Base-by-base conservation (phyloP, 192 early-diverging fungal genomes). In the Obelidium mucronatum region DNA sequence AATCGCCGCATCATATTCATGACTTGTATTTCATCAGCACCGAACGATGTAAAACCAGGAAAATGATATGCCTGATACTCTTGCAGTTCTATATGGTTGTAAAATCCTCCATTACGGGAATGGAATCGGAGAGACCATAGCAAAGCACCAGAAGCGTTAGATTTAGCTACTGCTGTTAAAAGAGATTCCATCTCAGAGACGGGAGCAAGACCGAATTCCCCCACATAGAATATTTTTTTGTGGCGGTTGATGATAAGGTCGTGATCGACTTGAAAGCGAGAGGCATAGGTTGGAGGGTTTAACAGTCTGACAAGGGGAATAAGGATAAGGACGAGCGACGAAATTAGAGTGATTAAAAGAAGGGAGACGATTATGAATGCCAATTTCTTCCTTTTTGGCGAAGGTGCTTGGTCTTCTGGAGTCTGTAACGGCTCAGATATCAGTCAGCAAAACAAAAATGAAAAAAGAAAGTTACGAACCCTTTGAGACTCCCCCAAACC, bases 101-200 rank as follows among this genome's bases (percentile, higher is more conserved):
- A 85, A 63, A 81, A 83, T 39, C 85, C 85, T 8, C 82, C 86
- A n/a, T 75, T 51, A 39, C 78, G 28, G 4, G 78, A 67, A 39
- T 77, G 79, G 67, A 65, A 85, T 35, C 86, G 62, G 34, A 87
- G 60, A 35, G 64, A 73, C 86, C 86, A 88, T 15, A 84, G 60
- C 53, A 88, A 48, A 1, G 77, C 67, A 4, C 86, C 86, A 3
- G 79, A 30, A 13, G 69, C 48, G 40, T 71, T 69, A 17, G 26
- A 58, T 28, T 78, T 40, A 1, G 11, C 58, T 13, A 81, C 56
- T 19, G 52, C 60, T 3, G 22, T 11, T 13, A 77, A 59, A 1
- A 78, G 62, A 24, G 11, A 13, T 3, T 37, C 58, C 33, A 63
- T 67, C 26, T 77, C 74, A 13, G 31, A 34, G 3, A 67, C 22